Evolutionary conservation across 352 stramenopile species (phyloP).

Genomic region (Aphanomyces astaci): DNA sequence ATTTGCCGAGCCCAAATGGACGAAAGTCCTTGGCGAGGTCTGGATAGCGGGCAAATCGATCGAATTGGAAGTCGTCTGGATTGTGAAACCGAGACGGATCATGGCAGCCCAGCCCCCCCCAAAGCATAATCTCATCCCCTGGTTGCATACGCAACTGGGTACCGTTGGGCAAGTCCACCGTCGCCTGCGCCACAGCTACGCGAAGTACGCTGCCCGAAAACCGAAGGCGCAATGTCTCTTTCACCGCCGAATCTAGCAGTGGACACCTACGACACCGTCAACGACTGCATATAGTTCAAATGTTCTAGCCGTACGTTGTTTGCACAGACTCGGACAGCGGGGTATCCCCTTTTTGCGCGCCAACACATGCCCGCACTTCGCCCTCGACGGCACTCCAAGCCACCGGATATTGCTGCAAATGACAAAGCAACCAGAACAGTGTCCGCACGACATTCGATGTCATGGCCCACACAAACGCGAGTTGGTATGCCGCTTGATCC

Average conservation of each 20-base stretch:
- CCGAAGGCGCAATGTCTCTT: conserved; percentile 11
- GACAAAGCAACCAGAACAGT: conserved; percentile 7
- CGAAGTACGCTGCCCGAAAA: neutral
- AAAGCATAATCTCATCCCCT: conserved; percentile 10
- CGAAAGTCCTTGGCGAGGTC: conserved; percentile 12
- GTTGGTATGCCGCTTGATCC: conserved; percentile 9
- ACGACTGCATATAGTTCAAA: too few relatives aligned
- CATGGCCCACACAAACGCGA: conserved; percentile 23
- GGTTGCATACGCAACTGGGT: neutral
- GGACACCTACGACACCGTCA: neutral
- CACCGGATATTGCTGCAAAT: neutral
- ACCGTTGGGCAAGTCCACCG: conserved; percentile 4
- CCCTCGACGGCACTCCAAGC: conserved; percentile 3
- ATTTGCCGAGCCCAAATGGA: conserved; percentile 20
- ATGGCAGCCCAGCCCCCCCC: neutral
- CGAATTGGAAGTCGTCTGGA: neutral
- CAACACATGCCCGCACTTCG: neutral
- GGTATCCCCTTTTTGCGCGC: neutral
- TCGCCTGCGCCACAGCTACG: neutral
- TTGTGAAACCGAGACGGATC: neutral
- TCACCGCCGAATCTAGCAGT: conserved; percentile 13
- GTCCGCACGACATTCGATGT: conserved; percentile 14
- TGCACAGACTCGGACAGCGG: neutral
- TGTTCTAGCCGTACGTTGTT: too few relatives aligned
- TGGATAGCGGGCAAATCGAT: neutral